A percentile compares a stretch with the other conserved stretches of the same genome.
These are phyloP conservation scores for Colletotrichum caudatum DNA, from an alignment of 2,329 filamentous ascomycete genomes.

Conservation along the genomic window DNA sequence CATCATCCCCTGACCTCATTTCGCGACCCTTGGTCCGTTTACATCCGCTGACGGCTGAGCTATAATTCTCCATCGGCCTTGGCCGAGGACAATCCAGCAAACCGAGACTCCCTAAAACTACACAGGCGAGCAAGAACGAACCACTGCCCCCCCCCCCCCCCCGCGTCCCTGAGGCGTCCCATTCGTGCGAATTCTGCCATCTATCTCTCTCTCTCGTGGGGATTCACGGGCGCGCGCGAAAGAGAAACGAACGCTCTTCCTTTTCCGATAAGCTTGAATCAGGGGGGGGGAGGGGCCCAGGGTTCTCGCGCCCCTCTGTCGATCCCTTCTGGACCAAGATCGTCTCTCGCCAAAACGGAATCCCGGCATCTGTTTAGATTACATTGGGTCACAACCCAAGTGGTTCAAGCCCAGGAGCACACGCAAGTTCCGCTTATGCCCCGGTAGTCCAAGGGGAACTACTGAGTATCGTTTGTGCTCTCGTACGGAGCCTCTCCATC, in stretches of 20 bases:
- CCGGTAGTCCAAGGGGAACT: too few relatives aligned
- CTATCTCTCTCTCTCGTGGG: not conserved
- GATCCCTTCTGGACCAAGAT: not conserved
- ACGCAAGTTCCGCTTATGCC: too few relatives aligned
- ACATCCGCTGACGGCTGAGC: constrained; percentile 3
- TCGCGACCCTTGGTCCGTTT: not conserved
- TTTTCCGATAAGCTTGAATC: not conserved
- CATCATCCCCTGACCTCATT: constrained; percentile 33
- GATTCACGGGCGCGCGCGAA: not conserved
- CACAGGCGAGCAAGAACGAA: constrained; percentile 16
- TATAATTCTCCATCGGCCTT: constrained; percentile 8
- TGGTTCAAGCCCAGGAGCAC: not conserved
- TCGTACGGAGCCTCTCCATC: not conserved
- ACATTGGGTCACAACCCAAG: too few relatives aligned
- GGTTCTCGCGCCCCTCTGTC: not conserved
- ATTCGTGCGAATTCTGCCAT: constrained; percentile 15
- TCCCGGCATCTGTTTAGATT: not conserved
- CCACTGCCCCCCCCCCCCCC: not conserved
- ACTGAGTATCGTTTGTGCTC: too few relatives aligned
- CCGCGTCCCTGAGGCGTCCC: not conserved
- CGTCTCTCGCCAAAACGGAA: not conserved
- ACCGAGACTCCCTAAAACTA: not conserved
- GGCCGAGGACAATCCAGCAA: constrained; percentile 11
- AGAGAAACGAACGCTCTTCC: not conserved
- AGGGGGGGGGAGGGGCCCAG: not conserved